Evolutionary conservation across 495 filamentous ascomycete species (phyloP).

Genomic region (Penicillium waksmanii): DNA sequence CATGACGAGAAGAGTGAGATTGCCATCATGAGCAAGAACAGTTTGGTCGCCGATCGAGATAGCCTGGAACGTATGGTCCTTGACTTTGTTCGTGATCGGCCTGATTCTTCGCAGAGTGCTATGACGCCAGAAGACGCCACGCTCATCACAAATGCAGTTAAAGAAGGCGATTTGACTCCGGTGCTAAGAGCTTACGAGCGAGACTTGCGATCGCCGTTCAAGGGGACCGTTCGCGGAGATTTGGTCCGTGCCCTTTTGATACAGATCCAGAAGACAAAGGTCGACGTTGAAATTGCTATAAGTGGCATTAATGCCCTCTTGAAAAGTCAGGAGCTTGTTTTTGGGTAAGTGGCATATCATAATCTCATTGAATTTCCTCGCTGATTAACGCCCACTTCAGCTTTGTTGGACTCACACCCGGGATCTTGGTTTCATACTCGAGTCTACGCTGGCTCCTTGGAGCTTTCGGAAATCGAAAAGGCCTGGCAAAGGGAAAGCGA

Average conservation of each 20-base stretch:
- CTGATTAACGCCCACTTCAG: conserved; percentile 31
- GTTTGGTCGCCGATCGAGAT: conserved; percentile 82
- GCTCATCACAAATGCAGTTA: conserved; percentile 73
- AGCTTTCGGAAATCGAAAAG: conserved; percentile 66
- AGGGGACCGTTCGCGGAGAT: conserved; percentile 79
- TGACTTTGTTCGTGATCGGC: conserved; percentile 85
- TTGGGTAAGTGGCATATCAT: conserved; percentile 60
- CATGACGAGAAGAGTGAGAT: conserved; percentile 91
- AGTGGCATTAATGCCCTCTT: conserved; percentile 90
- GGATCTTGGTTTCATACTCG: conserved; percentile 81
- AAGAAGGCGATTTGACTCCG: conserved; percentile 89
- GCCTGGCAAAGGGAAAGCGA: conserved; percentile 60
- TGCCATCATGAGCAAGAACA: conserved; percentile 91
- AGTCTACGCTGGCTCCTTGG: conserved; percentile 70
- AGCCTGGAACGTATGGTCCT: conserved; percentile 97
- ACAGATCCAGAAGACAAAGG: conserved; percentile 98
- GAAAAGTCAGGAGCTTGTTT: conserved; percentile 95
- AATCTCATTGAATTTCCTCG: not conserved
- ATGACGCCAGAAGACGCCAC: conserved; percentile 62
- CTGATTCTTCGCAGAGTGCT: conserved; percentile 50
- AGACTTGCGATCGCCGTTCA: conserved; percentile 77
- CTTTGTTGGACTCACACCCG: conserved; percentile 90
- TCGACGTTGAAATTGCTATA: conserved; percentile 94
- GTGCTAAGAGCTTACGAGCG: conserved; percentile 88
- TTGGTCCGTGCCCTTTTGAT: conserved; percentile 90